Evolutionary conservation across 2,329 filamentous ascomycete genomes (phyloP).

Genomic region (Dactylonectria macrodidyma): DNA sequence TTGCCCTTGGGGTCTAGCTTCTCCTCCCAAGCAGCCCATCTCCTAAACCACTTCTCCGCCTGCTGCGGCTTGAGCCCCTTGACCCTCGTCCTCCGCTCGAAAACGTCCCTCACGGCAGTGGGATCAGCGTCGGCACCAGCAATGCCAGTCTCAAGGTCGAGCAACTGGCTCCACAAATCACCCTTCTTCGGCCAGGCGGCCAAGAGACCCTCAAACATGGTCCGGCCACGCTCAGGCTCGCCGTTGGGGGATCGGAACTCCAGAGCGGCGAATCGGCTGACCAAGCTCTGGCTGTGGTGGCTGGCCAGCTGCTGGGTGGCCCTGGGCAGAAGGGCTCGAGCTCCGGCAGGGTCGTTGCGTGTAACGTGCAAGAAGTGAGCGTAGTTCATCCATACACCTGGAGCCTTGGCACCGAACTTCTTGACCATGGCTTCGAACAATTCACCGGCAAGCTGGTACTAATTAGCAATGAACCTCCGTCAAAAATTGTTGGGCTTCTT

Average conservation of each 20-base stretch:
- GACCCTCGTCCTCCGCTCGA: constrained; percentile 81
- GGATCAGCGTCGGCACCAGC: constrained; percentile 66
- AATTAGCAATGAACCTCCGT: constrained; percentile 46
- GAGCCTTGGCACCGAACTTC: constrained; percentile 87
- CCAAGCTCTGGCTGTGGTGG: constrained; percentile 76
- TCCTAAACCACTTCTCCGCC: constrained; percentile 90
- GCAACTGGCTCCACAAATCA: constrained; percentile 92
- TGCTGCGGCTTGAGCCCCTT: constrained; percentile 85
- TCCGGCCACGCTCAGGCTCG: constrained; percentile 91
- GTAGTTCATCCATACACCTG: constrained; percentile 93
- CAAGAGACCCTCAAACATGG: constrained; percentile 92
- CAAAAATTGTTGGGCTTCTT: constrained; percentile 55
- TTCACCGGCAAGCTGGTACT: constrained; percentile 83
- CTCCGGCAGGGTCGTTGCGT: constrained; percentile 77
- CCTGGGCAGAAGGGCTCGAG: constrained; percentile 83
- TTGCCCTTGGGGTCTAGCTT: constrained; percentile 76
- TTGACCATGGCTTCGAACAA: constrained; percentile 90
- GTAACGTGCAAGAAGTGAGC: constrained; percentile 91
- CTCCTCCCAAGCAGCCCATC: constrained; percentile 93
- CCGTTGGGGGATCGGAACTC: constrained; percentile 90
- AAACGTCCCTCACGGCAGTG: constrained; percentile 79
- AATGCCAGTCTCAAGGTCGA: constrained; percentile 84
- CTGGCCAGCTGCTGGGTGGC: constrained; percentile 86
- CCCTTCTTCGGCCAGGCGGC: constrained; percentile 89
- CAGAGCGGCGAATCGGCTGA: constrained; percentile 89